phyloP scores from a whole-genome alignment of 2,329 filamentous ascomycete genomes.

The Aspergillus pseudotamarii region DNA sequence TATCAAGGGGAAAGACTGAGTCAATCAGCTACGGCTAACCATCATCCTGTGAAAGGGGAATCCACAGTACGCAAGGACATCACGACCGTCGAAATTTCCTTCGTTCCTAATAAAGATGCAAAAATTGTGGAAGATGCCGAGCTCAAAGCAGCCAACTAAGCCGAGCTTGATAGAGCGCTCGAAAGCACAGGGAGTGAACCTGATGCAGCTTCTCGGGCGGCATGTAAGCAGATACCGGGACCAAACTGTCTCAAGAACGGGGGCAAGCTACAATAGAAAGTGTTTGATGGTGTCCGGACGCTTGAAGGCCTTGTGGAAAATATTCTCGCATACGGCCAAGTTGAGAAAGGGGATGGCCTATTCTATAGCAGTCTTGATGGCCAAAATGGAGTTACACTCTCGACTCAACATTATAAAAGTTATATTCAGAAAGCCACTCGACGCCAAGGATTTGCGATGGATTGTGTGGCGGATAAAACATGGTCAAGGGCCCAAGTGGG shows the following conservation, averaged over 20 bases:
- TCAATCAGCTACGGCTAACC: too few species aligned
- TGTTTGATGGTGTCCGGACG: too few species aligned
- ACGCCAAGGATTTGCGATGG: not conserved
- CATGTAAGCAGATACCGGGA: not conserved
- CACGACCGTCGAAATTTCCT: not conserved
- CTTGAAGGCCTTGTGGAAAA: too few species aligned
- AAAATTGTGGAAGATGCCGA: not conserved
- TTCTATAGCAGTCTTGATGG: not conserved
- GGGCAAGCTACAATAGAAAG: too few species aligned
- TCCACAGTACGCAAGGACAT: not conserved
- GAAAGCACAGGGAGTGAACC: not conserved
- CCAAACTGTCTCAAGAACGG: not conserved
- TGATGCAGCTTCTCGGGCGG: not conserved
- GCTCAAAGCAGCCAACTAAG: not conserved
- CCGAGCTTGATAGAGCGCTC: not conserved
- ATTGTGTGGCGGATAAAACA: not conserved
- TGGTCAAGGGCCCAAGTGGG: not conserved
- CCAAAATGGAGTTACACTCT: not conserved
- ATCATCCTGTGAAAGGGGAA: not conserved
- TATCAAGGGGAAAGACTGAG: not conserved
- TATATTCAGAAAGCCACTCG: not conserved
- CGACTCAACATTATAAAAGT: not conserved
- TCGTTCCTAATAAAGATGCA: not conserved
- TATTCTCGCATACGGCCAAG: not conserved
- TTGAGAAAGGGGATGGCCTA: not conserved